Percentiles rank a stretch among this genome's conserved stretches.
phyloP scores from a whole-genome alignment of 306 rosid species.

The Cicer pinnatifidum region DNA sequence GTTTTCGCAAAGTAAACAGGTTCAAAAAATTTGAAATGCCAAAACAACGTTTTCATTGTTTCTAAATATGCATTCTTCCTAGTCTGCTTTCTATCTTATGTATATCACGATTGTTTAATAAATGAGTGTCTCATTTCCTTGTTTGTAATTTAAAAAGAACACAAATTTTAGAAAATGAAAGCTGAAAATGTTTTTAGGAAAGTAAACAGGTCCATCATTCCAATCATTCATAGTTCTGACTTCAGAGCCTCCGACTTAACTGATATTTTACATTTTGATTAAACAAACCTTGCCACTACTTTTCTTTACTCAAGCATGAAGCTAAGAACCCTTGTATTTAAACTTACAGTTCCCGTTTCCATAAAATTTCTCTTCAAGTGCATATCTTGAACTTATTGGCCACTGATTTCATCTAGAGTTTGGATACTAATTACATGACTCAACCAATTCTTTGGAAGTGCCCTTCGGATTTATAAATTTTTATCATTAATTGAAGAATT shows the following conservation, averaged over 20 bases:
- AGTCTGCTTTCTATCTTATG: too few relatives aligned
- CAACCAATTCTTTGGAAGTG: neutral
- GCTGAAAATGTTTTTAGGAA: too few relatives aligned
- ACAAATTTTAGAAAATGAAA: too few relatives aligned
- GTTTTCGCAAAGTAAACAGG: too few relatives aligned
- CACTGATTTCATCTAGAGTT: neutral
- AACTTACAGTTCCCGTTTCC: neutral
- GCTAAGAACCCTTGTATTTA: conserved; percentile 10
- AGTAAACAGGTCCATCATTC: neutral
- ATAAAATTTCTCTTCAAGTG: conserved; percentile 10
- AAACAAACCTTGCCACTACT: conserved; percentile 14
- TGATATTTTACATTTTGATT: neutral
- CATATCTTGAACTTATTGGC: conserved; percentile 7
- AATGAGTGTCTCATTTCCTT: too few relatives aligned
- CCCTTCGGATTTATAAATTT: neutral
- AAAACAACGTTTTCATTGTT: too few relatives aligned
- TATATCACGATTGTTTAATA: too few relatives aligned
- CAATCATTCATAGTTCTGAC: neutral
- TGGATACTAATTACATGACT: neutral
- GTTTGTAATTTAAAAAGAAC: too few relatives aligned
- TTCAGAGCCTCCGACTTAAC: neutral
- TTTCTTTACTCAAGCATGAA: conserved; percentile 14
- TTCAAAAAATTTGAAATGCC: too few relatives aligned
- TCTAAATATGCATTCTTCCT: too few relatives aligned
- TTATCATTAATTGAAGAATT: neutral